Conservation (phyloP, 106 monocot species). For the Chionographis japonica region DNA sequence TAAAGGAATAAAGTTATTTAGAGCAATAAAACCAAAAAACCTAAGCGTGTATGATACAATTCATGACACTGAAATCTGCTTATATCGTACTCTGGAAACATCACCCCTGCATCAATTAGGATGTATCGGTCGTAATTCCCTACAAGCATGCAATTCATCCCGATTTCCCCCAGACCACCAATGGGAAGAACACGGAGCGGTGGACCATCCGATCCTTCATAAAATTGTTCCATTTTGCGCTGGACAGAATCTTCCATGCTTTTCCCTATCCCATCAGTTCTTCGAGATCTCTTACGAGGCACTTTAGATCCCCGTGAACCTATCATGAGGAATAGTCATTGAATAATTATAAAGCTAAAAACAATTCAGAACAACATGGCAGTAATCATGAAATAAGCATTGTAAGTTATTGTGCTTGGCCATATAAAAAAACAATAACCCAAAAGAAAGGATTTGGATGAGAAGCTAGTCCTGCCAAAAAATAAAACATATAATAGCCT, state of each 20-base stretch:
- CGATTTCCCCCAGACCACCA: slow-evolving; percentile 95
- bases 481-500: too few species aligned
- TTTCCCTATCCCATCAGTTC: slow-evolving; percentile 65
- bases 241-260: slow-evolving; percentile 97
- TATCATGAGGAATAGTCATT: slow-evolving; percentile 15
- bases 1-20: too few species aligned
- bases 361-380: not conserved
- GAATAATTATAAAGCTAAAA: not conserved
- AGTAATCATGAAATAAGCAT: too few species aligned
- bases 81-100: slow-evolving; percentile 91
- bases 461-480: too few species aligned
- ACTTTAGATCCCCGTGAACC: slow-evolving; percentile 45
- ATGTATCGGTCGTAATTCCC: slow-evolving; percentile 96
- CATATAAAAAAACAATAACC: too few species aligned
- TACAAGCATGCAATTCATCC: slow-evolving; percentile 99
- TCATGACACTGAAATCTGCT: slow-evolving; percentile 8
- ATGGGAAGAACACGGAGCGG: slow-evolving; percentile 95
- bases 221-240: slow-evolving; percentile 92
- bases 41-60: not conserved
- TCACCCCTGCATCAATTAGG: slow-evolving; percentile 92
- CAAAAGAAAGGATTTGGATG: too few species aligned
- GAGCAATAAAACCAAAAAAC: too few species aligned
- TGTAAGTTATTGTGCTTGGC: too few species aligned
- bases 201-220: slow-evolving; percentile 92
- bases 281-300: slow-evolving; percentile 53